Percentiles rank a stretch among this genome's conserved stretches.
These are phyloP conservation scores for Rhizopus stolonifer DNA, from an alignment of 371 early-diverging fungal genomes.

Conservation along the genomic window DNA sequence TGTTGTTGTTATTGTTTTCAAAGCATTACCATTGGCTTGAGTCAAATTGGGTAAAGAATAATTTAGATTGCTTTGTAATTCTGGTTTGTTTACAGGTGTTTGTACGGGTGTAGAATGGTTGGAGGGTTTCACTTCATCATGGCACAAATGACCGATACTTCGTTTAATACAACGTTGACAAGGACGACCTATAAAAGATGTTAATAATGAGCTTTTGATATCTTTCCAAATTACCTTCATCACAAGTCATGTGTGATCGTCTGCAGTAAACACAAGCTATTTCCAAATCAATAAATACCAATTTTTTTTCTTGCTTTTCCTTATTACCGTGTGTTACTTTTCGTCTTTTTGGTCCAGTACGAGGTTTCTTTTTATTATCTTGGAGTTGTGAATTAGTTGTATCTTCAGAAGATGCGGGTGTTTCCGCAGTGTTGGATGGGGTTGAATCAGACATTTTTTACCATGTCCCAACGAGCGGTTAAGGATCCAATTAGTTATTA, in stretches of 20 bases:
- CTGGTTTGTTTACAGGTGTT: not conserved
- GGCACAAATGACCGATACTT: constrained; percentile 84
- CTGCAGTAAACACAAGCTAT: constrained; percentile 81
- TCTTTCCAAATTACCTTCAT: constrained; percentile 55
- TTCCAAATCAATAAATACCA: not conserved
- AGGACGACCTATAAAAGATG: constrained; percentile 67
- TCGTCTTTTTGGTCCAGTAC: constrained; percentile 67
- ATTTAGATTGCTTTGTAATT: not conserved
- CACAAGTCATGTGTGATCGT: constrained; percentile 86
- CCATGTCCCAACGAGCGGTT: not conserved
- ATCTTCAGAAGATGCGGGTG: constrained; percentile 17
- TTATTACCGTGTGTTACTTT: constrained; percentile 71
- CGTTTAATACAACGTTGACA: constrained; percentile 90
- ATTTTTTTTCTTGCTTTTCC: not conserved
- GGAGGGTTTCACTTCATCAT: constrained; percentile 42
- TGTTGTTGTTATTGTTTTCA: too few relatives aligned
- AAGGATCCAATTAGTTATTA: too few relatives aligned
- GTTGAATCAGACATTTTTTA: constrained; percentile 17
- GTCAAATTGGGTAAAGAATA: constrained; percentile 10
- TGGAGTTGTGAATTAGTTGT: constrained; percentile 17
- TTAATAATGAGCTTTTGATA: not conserved
- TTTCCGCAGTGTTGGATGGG: constrained; percentile 9
- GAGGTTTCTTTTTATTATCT: constrained; percentile 56
- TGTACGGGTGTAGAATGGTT: not conserved
- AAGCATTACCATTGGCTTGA: constrained; percentile 15